Evolutionary conservation across 768 basidiomycete species (phyloP), one percentile per base, ranked within the genome.

Genomic region (Stropharia rugosoannulata): DNA sequence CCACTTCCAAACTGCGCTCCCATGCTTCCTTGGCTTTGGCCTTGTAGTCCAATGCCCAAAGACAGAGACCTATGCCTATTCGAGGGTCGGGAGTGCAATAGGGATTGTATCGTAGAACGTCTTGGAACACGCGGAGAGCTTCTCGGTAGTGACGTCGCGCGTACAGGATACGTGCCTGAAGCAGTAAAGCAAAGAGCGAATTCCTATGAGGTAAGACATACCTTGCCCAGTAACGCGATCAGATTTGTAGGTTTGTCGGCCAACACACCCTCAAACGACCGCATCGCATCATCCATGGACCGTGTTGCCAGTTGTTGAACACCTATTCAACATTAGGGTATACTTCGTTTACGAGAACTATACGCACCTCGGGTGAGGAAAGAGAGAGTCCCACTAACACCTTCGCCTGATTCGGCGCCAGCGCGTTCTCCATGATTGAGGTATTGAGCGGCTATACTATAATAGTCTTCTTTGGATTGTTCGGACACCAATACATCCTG

Each of bases 1-100:
- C 94, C 60, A 94, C 83, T 71, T 91, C 90, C 51, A 93, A 67
- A 61, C 91, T 91, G 35, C 95, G 80, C 64, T 94, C 82, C 96
- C 97, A 99, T 0, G 96, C 96, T 19, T 81, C 81, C 60, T 85
- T 87, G 0, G 96, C 97, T 61, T 87, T 88, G 2, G 80, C 78
- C 58, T 87, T 88, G 62, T 96, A 84, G 56, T 90, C 90, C 73
- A 97, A 76, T 4, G 90, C 84, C 93, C 93, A 98, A 18, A 94
- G 76, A 70, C 96, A 98, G 4, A 99, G 74, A 8, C 97, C 97
- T 39, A 98, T 93, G 15, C 97, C 97, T 55, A 98, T 89, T 6
- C 97, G 84, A 35, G 97, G 96, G 69, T 99, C 96, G 0, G 96
- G 97, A 22, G 79, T 74, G 71, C 91, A 94, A 15, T 79, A 72